These are phyloP conservation scores for Entoloma clypeatum DNA, from an alignment of 1,284 basidiomycete species.

Conservation along the genomic window DNA sequence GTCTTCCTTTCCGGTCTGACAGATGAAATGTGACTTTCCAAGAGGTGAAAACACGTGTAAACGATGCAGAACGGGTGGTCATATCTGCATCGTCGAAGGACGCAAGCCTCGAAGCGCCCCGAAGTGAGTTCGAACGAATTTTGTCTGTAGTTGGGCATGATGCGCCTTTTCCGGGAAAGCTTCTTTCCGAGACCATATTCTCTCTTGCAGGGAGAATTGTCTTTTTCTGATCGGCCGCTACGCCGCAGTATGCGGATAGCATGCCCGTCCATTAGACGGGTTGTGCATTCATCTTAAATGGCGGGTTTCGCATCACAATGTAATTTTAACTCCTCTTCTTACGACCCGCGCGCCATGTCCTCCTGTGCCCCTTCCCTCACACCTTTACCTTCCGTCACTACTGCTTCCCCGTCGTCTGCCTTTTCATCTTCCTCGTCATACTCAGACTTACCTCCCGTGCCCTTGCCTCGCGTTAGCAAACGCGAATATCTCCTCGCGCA, in stretches of 20 bases:
- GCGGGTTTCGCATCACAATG: not conserved
- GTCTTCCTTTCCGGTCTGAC: slow-evolving; percentile 10
- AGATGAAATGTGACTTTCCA: slow-evolving; percentile 83
- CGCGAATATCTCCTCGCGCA: slow-evolving; percentile 78
- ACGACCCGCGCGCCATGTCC: slow-evolving; percentile 8
- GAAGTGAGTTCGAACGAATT: slow-evolving; percentile 64
- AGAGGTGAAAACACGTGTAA: slow-evolving; percentile 64
- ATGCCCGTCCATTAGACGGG: slow-evolving; percentile 9
- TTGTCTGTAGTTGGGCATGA: slow-evolving; percentile 20
- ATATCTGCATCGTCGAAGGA: slow-evolving; percentile 76
- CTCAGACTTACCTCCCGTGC: slow-evolving; percentile 33
- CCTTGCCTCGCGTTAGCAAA: slow-evolving; percentile 51
- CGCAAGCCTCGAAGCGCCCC: slow-evolving; percentile 71
- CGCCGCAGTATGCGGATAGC: slow-evolving; percentile 8
- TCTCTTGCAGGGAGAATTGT: slow-evolving; percentile 16
- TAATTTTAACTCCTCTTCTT: slow-evolving; percentile 1
- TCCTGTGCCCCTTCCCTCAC: slow-evolving; percentile 17
- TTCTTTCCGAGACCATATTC: slow-evolving; percentile 8
- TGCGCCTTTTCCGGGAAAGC: slow-evolving; percentile 11
- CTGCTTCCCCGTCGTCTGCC: slow-evolving; percentile 24
- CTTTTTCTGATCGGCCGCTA: slow-evolving; percentile 10
- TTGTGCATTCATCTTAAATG: slow-evolving; percentile 13
- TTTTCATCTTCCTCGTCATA: slow-evolving; percentile 26
- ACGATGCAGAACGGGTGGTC: slow-evolving; percentile 63
- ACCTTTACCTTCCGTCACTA: slow-evolving; percentile 27